Conservation (phyloP, 495 filamentous ascomycete genomes). For the Chaetomidium leptoderma region DNA sequence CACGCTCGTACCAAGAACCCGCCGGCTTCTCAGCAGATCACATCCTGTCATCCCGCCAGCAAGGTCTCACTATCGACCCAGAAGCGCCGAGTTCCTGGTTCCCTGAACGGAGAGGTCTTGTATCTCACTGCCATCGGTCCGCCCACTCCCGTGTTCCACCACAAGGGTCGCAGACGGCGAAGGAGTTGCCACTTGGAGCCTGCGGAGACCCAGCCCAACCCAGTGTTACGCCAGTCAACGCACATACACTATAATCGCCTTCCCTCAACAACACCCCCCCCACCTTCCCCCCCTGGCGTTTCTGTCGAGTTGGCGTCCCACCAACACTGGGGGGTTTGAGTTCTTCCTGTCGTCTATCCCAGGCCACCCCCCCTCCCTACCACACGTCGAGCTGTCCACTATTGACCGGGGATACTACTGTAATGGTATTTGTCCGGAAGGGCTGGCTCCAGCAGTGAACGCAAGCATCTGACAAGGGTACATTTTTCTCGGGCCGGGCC, state of each 20-base stretch:
- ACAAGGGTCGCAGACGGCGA: slow-evolving; percentile 11
- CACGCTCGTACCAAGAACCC: slow-evolving; percentile 25
- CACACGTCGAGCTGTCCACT: neutral
- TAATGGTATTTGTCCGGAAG: neutral
- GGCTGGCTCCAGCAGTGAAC: neutral
- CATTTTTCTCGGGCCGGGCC: neutral
- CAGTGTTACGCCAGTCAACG: slow-evolving; percentile 13
- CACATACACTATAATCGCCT: neutral
- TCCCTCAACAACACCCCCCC: no score
- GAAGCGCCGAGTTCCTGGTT: slow-evolving; percentile 19
- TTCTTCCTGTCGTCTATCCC: neutral
- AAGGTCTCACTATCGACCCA: slow-evolving; percentile 16
- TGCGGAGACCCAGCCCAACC: slow-evolving; percentile 25
- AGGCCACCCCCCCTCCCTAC: neutral
- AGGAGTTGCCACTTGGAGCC: slow-evolving; percentile 26
- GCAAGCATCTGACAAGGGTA: slow-evolving; percentile 3
- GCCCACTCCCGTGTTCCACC: slow-evolving; percentile 12
- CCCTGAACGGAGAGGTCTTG: slow-evolving; percentile 5
- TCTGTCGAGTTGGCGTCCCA: slow-evolving; percentile 1
- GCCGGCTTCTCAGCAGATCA: slow-evolving; percentile 20
- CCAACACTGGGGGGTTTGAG: slow-evolving; percentile 6
- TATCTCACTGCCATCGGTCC: slow-evolving; percentile 9
- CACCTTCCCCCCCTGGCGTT: neutral
- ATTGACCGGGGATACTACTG: slow-evolving; percentile 7
- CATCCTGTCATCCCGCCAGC: slow-evolving; percentile 16